Conservation (phyloP, 306 rosid species). For the Vigna mungo region DNA sequence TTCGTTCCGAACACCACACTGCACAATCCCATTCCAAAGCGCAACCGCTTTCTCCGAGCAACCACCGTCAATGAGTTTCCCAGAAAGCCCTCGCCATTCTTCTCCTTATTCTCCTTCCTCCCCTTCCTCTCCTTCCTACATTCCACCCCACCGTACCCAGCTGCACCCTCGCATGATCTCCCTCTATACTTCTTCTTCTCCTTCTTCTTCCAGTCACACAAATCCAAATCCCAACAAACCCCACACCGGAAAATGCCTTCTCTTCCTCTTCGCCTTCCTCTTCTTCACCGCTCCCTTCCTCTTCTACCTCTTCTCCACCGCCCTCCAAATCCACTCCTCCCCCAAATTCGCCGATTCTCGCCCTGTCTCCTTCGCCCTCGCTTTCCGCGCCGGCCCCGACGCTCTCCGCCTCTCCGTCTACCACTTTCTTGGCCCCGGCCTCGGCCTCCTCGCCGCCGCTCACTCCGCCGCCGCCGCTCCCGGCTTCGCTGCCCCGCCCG, state of each 20-base stretch:
- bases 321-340: conserved; percentile 53
- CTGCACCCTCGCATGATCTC: conserved; percentile 62
- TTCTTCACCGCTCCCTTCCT: conserved; percentile 56
- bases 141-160: conserved; percentile 59
- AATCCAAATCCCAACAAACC: not conserved
- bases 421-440: conserved; percentile 50
- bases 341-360: conserved; percentile 48
- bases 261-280: conserved; percentile 27
- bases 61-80: conserved; percentile 28
- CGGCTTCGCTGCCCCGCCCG: conserved; percentile 28
- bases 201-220: not conserved
- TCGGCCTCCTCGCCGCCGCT: conserved; percentile 29
- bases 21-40: not conserved
- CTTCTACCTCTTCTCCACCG: conserved; percentile 62
- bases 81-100: not conserved
- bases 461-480: conserved; percentile 12
- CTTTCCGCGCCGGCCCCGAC: conserved; percentile 42
- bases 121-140: conserved; percentile 30
- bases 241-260: conserved; percentile 51
- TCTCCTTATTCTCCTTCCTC: not conserved
- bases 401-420: conserved; percentile 49
- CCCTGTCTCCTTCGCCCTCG: conserved; percentile 50
- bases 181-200: not conserved
- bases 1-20: not conserved
- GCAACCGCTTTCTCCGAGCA: not conserved